phyloP scores from a whole-genome alignment of 768 basidiomycete species.

The Pisolithus tinctorius region DNA sequence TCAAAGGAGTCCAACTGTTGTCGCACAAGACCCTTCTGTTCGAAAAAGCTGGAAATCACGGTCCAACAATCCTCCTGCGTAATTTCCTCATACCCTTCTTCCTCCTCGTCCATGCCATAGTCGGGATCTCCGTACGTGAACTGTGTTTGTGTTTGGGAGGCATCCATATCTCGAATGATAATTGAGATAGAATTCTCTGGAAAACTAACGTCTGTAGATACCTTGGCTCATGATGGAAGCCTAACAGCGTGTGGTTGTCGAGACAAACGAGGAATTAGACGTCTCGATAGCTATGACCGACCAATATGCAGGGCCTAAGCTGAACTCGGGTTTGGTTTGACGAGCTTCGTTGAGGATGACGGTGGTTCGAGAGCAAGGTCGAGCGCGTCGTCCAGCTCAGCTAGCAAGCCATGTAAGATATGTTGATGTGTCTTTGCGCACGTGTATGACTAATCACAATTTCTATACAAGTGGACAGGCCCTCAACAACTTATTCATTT shows the following conservation, averaged over 20 bases:
- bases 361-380: slow-evolving; percentile 11
- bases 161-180: slow-evolving; percentile 39
- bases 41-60: slow-evolving; percentile 94
- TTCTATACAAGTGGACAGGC: slow-evolving; percentile 16
- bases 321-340: background rate
- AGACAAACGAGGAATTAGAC: background rate
- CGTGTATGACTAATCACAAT: background rate
- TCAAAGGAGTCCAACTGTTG: slow-evolving; percentile 98
- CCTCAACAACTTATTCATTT: slow-evolving; percentile 37
- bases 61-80: slow-evolving; percentile 94
- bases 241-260: background rate
- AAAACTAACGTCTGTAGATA: slow-evolving; percentile 14
- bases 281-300: background rate
- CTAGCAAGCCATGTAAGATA: slow-evolving; percentile 19
- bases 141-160: slow-evolving; percentile 35
- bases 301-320: background rate
- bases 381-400: slow-evolving; percentile 14
- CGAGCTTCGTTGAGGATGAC: background rate
- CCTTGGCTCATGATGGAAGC: slow-evolving; percentile 25
- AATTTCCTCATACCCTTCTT: slow-evolving; percentile 65
- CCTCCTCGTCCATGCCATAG: slow-evolving; percentile 49
- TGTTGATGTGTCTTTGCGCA: slow-evolving; percentile 21
- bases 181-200: slow-evolving; percentile 26
- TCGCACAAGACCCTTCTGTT: slow-evolving; percentile 93
- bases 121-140: slow-evolving; percentile 56